Conservation (phyloP, 306 rosid species). For the Acacia confusa region DNA sequence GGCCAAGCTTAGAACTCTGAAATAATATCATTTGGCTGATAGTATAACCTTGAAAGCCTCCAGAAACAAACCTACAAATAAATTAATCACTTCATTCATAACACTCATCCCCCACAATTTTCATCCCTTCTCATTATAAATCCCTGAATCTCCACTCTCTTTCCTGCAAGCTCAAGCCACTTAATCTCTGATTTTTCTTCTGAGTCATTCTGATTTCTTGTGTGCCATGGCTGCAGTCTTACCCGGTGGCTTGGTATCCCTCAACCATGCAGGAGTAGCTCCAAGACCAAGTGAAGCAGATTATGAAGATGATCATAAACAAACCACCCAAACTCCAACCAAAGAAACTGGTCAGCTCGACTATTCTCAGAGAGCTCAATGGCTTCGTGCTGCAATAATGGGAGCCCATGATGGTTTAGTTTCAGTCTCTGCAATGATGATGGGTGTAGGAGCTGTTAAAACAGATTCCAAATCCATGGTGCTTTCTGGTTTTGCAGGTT, state of each 20-base stretch:
- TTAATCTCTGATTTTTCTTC: background rate
- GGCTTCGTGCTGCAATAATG: slow-evolving; percentile 44
- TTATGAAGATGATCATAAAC: background rate
- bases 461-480: slow-evolving; percentile 28
- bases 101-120: background rate
- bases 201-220: background rate
- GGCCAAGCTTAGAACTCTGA: background rate
- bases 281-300: background rate
- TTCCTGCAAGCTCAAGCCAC: background rate
- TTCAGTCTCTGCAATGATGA: slow-evolving; percentile 31
- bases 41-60: background rate
- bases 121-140: background rate
- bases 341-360: background rate
- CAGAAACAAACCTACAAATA: background rate
- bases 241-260: background rate
- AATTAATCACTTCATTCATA: background rate
- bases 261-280: background rate
- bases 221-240: slow-evolving; percentile 3
- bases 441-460: slow-evolving; percentile 39
- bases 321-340: background rate
- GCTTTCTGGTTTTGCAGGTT: slow-evolving; percentile 37
- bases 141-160: background rate
- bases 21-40: background rate
- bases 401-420: slow-evolving; percentile 39
- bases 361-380: slow-evolving; percentile 32